Evolutionary conservation across 805 yeast genomes (phyloP), one percentile per base, ranked within the genome.

Genomic region (Naumovozyma baii): DNA sequence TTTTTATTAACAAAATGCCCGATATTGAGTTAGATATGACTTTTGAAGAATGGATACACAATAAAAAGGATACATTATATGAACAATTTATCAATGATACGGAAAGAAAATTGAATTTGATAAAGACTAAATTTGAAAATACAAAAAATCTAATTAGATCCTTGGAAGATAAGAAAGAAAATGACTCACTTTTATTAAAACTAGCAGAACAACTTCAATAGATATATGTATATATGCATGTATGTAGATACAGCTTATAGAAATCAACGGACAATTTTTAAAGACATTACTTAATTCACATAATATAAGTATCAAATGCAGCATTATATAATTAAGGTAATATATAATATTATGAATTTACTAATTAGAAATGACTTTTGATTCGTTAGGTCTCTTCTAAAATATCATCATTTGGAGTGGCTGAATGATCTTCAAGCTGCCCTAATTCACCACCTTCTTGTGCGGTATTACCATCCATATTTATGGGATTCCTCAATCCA

Each of bases 1-100:
- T 67, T 37, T 82, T 82, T 50, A 74, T 81, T 5, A 68, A 77
- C 1, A 76, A 75, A 33, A 76, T 83, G 75, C 88, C 90, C 0
- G 76, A 72, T 22, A 73, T 72, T 18, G 87, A 83, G 51, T 65
- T 83, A 48, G 67, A 73, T 10, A 76, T 80, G 80, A 74, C 82
- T 0, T 72, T 85, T n/a, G 67, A 69, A 36, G 74, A 81, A 43
- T 86, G 94, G 94, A 60, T 83, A 4, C 55, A 65, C 26, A 64
- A 65, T 20, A 69, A 71, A 20, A 66, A 77, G 28, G 64, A 67
- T 3, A 61, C 56, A 25, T 68, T 82, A 66, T 57, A 78, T 16
- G 51, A 60, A 14, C 64, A 65, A 13, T 73, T 78, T 48, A 68
- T 65, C 33, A 52, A 48, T 1, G 78, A 78, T 41, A 70, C 74